These are phyloP conservation scores for Wickerhamiella pararugosa DNA, from an alignment of 1,139 yeast genomes.

Conservation along the genomic window DNA sequence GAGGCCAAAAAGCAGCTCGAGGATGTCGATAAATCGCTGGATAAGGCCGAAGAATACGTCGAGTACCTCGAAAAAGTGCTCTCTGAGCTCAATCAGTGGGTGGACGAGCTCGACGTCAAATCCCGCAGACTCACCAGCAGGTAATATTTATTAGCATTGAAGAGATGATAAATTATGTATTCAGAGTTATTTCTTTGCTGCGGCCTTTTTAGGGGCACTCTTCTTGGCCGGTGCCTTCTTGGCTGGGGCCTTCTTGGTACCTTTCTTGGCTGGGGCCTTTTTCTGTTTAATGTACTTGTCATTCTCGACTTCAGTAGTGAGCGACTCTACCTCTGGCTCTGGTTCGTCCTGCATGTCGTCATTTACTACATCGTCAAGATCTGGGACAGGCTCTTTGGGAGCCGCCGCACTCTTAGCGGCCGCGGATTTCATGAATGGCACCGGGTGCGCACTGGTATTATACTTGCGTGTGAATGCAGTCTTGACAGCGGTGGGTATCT, in stretches of 20 bases:
- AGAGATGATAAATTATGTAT: no score
- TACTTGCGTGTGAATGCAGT: constrained; percentile 76
- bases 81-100: constrained; percentile 5
- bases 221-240: constrained; percentile 5
- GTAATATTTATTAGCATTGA: no score
- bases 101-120: constrained; percentile 7
- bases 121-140: background rate
- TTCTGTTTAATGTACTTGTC: constrained; percentile 42
- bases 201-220: background rate
- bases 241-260: constrained; percentile 9
- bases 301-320: constrained; percentile 33
- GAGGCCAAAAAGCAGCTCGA: constrained; percentile 15
- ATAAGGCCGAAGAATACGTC: constrained; percentile 29
- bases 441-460: constrained; percentile 64
- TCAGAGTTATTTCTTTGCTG: background rate
- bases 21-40: constrained; percentile 3
- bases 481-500: constrained; percentile 60
- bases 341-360: constrained; percentile 54
- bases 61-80: constrained; percentile 27
- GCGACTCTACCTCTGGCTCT: constrained; percentile 30
- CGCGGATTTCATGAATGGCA: constrained; percentile 52
- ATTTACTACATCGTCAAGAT: constrained; percentile 40
- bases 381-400: constrained; percentile 31
- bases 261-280: constrained; percentile 24
- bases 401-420: constrained; percentile 23